Evolutionary conservation across 257 asterid genomes (phyloP).

Genomic region (Salvia splendens): DNA sequence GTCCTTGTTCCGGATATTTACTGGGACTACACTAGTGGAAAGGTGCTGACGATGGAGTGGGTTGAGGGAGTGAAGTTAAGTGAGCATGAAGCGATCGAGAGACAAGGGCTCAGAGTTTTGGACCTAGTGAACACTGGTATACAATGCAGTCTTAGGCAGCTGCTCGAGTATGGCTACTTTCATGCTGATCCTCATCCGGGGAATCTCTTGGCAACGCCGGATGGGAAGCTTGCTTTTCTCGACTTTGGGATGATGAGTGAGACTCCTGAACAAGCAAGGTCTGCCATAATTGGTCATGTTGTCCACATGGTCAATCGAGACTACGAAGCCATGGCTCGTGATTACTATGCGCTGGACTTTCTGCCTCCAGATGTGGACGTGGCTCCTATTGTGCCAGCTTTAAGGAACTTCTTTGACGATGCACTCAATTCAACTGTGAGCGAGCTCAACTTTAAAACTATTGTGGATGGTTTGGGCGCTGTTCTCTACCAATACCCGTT

Average conservation of each 20-base stretch:
- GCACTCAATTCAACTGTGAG: slow-evolving; percentile 92
- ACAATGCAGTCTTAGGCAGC: slow-evolving; percentile 96
- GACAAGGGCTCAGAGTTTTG: slow-evolving; percentile 93
- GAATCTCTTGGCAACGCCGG: slow-evolving; percentile 92
- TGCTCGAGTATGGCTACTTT: slow-evolving; percentile 96
- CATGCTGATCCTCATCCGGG: slow-evolving; percentile 99
- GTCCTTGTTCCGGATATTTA: slow-evolving; percentile 96
- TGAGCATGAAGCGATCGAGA: slow-evolving; percentile 93
- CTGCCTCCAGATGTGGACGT: slow-evolving; percentile 92
- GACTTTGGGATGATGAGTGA: slow-evolving; percentile 99
- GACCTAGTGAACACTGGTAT: slow-evolving; percentile 95
- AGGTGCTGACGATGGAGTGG: slow-evolving; percentile 99
- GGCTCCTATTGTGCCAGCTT: slow-evolving; percentile 92
- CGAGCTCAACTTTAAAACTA: slow-evolving; percentile 93
- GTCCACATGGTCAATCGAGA: slow-evolving; percentile 99
- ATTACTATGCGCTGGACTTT: slow-evolving; percentile 90
- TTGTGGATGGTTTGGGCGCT: slow-evolving; percentile 94
- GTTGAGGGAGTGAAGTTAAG: slow-evolving; percentile 92
- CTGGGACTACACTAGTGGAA: slow-evolving; percentile 95
- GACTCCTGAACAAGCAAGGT: slow-evolving; percentile 96
- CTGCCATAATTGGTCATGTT: slow-evolving; percentile 96
- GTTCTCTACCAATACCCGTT: slow-evolving; percentile 90
- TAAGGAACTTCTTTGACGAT: slow-evolving; percentile 80
- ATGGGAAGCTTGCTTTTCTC: slow-evolving; percentile 97
- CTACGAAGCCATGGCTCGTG: slow-evolving; percentile 99